Evolutionary conservation across 169 alveolate genomes (phyloP), one percentile per base, ranked within the genome.

Genomic region (Plasmodium malariae): DNA sequence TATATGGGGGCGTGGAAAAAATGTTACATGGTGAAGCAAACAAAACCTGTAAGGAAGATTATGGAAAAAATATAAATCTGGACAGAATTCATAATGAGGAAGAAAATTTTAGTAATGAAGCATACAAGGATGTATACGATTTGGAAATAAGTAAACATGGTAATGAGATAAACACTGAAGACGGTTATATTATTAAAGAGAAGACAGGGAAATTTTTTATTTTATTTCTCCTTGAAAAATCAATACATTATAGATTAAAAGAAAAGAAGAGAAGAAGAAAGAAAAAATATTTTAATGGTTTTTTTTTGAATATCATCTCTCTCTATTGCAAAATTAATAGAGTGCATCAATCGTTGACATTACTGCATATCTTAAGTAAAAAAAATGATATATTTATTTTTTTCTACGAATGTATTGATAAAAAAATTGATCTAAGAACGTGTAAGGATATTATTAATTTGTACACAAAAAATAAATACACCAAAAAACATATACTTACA

Each of bases 351-450:
- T 74, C 88, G 17, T 14, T 74, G 28, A 74, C 88, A 43, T 74
- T 74, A 36, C 36, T 74, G 14, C 88, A 74, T 51, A 74, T 74
- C 40, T 60, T 74, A 68, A 74, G 88, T 26, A 60, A 51, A 28
- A 74, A 74, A 74, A 74, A 74, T 74, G 88, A 74, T 51, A 74
- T 74, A 43, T 74, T 74, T 60, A 62, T 74, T 26, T 48, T 74
- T 62, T 74, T 74, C 36, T 74, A 74, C 48, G 88, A 74, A 60
- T 74, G 88, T 43, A 74, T 74, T 74, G 88, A 74, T 60, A 74
- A 74, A 62, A 74, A 74, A 60, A 74, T 74, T 40, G 88, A 74
- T 34, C 59, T 74, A 59, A 74, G 60, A 65, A 74, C 88, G 1
- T 74, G 88, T 67, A 74, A 74, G 43, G 88, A 74, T 34, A 74